Evolutionary conservation across 2,329 filamentous ascomycete species (phyloP).

Genomic region (Parastagonospora avenae): DNA sequence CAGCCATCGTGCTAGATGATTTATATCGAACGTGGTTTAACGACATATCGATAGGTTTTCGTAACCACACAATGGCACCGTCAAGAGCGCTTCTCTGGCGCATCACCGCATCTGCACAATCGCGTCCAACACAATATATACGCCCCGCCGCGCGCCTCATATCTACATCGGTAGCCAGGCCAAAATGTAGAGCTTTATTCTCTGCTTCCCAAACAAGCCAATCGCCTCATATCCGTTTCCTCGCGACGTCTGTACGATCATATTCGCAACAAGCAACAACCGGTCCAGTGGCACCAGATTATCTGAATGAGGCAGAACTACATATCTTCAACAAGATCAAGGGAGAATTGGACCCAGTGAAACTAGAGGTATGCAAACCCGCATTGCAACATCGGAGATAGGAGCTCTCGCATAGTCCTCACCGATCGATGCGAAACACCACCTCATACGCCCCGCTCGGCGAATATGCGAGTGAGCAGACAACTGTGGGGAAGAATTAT

Average conservation of each 20-base stretch:
- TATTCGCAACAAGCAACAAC: conserved; percentile 33
- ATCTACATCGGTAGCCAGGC: conserved; percentile 16
- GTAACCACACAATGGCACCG: conserved; percentile 33
- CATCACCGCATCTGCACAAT: conserved; percentile 22
- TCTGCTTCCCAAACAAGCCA: conserved; percentile 12
- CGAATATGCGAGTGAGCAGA: not conserved
- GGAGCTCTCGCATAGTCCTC: conserved; percentile 9
- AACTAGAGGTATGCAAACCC: conserved; percentile 51
- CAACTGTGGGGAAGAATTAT: not conserved
- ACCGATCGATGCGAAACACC: conserved; percentile 13
- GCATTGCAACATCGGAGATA: conserved; percentile 5
- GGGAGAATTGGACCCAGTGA: conserved; percentile 48
- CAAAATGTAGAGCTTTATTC: conserved; percentile 4
- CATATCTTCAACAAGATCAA: conserved; percentile 55
- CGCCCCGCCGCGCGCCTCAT: conserved; percentile 26
- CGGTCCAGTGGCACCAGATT: conserved; percentile 50
- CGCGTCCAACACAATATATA: conserved; percentile 18
- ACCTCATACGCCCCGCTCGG: conserved; percentile 7
- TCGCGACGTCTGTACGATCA: conserved; percentile 15
- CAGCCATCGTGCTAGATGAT: too few species aligned
- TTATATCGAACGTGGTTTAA: too few species aligned
- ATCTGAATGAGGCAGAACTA: conserved; percentile 53
- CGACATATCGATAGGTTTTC: too few species aligned
- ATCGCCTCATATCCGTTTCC: conserved; percentile 5
- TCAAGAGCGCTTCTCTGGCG: conserved; percentile 38